A percentile compares a stretch with the other conserved stretches of the same genome.
phyloP scores from a whole-genome alignment of 495 filamentous ascomycete species.

The Lepidopterella palustris region DNA sequence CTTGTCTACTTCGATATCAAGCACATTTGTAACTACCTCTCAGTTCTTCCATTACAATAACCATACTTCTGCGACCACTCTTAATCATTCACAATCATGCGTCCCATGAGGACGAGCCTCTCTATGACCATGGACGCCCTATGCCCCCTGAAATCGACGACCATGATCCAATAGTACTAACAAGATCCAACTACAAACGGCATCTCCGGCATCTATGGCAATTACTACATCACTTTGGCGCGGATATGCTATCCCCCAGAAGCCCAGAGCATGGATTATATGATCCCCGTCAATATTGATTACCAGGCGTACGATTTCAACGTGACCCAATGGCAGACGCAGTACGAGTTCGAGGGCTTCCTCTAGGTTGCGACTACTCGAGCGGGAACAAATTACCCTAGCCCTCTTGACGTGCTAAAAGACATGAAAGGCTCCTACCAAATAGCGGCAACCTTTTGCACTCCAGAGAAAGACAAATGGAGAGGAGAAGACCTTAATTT shows the following conservation, averaged over 20 bases:
- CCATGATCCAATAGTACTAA: conserved; percentile 3
- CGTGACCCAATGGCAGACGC: conserved; percentile 10
- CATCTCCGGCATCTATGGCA: conserved; percentile 9
- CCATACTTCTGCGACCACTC: background rate
- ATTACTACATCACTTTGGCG: conserved; percentile 19
- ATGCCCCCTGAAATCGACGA: conserved; percentile 11
- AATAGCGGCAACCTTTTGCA: conserved; percentile 28
- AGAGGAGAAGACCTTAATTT: conserved; percentile 23
- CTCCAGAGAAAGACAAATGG: conserved; percentile 17
- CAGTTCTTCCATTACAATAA: background rate
- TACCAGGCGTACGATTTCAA: conserved; percentile 17
- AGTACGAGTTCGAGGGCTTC: conserved; percentile 16
- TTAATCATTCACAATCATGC: conserved; percentile 1
- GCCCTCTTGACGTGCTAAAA: conserved; percentile 6
- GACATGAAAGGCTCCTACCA: conserved; percentile 14
- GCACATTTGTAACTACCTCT: background rate
- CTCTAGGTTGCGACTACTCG: conserved; percentile 15
- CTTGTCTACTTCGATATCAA: background rate
- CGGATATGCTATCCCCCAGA: conserved; percentile 20
- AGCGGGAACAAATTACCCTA: conserved; percentile 3
- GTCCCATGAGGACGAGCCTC: conserved; percentile 6
- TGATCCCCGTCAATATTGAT: conserved; percentile 17
- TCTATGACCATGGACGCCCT: conserved; percentile 15
- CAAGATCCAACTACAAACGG: conserved; percentile 1
- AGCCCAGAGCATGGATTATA: conserved; percentile 20